phyloP scores from a whole-genome alignment of 176 grass and related monocot genomes.

The Eragrostis nindensis region DNA sequence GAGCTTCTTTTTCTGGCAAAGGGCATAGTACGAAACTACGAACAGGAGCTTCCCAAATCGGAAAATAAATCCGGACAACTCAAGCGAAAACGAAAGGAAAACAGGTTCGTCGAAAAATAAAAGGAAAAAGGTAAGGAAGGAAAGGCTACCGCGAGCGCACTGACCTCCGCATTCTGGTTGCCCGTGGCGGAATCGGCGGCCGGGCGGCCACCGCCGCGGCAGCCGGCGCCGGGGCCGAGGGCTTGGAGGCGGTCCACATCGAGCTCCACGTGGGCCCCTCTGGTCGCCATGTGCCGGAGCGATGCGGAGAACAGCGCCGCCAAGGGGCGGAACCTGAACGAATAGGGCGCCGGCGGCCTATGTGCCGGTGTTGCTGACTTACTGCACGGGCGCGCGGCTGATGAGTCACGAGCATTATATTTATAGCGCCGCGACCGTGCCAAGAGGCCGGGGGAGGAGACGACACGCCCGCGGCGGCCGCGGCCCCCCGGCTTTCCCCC shows the following conservation, averaged over 20 bases:
- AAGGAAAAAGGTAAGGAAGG: not conserved
- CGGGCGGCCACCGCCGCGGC: not conserved
- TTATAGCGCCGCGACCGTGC: no score
- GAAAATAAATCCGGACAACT: not conserved
- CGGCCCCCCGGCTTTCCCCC: no score
- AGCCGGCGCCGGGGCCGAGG: not conserved
- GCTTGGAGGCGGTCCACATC: not conserved
- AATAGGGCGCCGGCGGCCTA: not conserved
- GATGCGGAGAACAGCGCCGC: not conserved
- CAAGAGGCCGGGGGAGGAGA: not conserved
- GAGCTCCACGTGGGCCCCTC: slow-evolving; percentile 8
- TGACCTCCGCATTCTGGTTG: slow-evolving; percentile 15
- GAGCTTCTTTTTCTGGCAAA: no score
- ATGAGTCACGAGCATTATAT: not conserved
- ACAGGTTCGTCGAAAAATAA: no score
- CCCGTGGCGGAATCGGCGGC: not conserved
- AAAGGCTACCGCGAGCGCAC: not conserved
- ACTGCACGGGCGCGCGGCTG: not conserved
- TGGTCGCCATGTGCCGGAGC: not conserved
- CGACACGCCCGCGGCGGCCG: not conserved
- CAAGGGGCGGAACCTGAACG: not conserved
- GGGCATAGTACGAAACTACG: no score
- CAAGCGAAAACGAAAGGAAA: not conserved
- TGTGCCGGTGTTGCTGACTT: not conserved
- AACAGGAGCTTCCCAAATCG: no score